A percentile compares a stretch with the other conserved stretches of the same genome.
Conservation (phyloP, 2,329 filamentous ascomycete species). For the Leptographium flavum region DNA sequence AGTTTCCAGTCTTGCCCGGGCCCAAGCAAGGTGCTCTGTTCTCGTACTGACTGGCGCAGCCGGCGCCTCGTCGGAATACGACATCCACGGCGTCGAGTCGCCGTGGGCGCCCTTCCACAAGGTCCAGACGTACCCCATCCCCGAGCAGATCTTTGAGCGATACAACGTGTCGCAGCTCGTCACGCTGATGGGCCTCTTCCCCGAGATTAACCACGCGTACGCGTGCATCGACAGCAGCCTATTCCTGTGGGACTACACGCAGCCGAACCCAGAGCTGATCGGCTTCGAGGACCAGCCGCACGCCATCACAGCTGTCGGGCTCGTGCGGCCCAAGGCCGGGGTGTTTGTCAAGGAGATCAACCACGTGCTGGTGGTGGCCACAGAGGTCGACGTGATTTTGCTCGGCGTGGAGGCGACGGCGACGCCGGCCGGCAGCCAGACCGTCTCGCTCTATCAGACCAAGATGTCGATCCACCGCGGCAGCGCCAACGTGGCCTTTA, state of each 20-base stretch:
- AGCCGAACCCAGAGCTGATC: constrained; percentile 78
- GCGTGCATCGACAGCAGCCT: constrained; percentile 89
- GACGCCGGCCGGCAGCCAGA: constrained; percentile 53
- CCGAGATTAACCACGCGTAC: constrained; percentile 90
- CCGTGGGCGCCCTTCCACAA: constrained; percentile 86
- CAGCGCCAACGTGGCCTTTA: constrained; percentile 61
- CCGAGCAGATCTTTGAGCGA: constrained; percentile 82
- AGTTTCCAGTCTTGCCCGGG: constrained; percentile 26
- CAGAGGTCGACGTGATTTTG: constrained; percentile 68
- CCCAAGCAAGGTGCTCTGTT: too few species aligned
- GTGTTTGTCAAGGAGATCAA: constrained; percentile 82
- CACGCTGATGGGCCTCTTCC: constrained; percentile 91
- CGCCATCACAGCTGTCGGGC: constrained; percentile 79
- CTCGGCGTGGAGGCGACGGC: constrained; percentile 66
- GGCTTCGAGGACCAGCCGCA: constrained; percentile 83
- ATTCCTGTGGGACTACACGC: constrained; percentile 95
- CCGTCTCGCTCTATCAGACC: constrained; percentile 73
- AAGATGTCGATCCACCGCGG: constrained; percentile 68
- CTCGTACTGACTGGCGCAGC: constrained; percentile 31
- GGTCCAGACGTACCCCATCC: constrained; percentile 74
- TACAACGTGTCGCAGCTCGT: constrained; percentile 77
- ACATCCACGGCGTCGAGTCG: constrained; percentile 50
- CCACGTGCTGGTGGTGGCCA: constrained; percentile 80
- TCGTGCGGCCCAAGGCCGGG: constrained; percentile 69
- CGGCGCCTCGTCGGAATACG: constrained; percentile 85